These are phyloP conservation scores for Gautieria morchelliformis DNA, from an alignment of 768 basidiomycete species.

Conservation along the genomic window DNA sequence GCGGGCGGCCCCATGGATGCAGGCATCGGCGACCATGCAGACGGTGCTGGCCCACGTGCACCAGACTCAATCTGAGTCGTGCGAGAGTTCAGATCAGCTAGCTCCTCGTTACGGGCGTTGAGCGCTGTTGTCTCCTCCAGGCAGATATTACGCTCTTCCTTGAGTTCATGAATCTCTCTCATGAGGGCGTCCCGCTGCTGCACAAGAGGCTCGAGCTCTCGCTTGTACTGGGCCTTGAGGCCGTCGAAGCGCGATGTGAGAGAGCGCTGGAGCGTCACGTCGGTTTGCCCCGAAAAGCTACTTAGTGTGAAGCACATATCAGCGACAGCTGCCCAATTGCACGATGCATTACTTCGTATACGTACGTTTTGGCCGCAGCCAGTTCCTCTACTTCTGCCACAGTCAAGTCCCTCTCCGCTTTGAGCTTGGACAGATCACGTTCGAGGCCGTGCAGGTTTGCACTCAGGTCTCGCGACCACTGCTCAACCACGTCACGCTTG, in stretches of 20 bases:
- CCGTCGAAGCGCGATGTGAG: slow-evolving; percentile 79
- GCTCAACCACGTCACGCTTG: slow-evolving; percentile 68
- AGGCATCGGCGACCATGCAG: not conserved
- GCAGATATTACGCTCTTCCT: slow-evolving; percentile 75
- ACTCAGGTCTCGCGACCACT: slow-evolving; percentile 69
- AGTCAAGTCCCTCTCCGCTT: slow-evolving; percentile 83
- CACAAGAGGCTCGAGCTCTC: slow-evolving; percentile 76
- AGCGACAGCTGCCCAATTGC: not conserved
- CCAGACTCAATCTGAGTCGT: slow-evolving; percentile 62
- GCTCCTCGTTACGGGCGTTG: slow-evolving; percentile 85
- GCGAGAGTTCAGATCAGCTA: slow-evolving; percentile 79
- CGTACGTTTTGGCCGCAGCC: slow-evolving; percentile 61
- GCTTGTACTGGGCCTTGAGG: slow-evolving; percentile 80
- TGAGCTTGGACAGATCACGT: slow-evolving; percentile 76
- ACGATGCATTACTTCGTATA: slow-evolving; percentile 3
- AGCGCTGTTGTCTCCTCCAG: slow-evolving; percentile 88
- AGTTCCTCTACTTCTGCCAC: slow-evolving; percentile 93
- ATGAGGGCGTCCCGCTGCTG: slow-evolving; percentile 69
- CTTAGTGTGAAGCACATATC: not conserved
- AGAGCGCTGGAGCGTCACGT: slow-evolving; percentile 41
- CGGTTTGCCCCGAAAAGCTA: slow-evolving; percentile 6
- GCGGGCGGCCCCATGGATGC: too few species aligned
- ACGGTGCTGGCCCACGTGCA: not conserved
- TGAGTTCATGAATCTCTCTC: slow-evolving; percentile 81
- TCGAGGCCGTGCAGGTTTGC: slow-evolving; percentile 72